These are phyloP conservation scores for Xylariaceae sp. DNA, from an alignment of 2,329 filamentous ascomycete species.

Conservation along the genomic window DNA sequence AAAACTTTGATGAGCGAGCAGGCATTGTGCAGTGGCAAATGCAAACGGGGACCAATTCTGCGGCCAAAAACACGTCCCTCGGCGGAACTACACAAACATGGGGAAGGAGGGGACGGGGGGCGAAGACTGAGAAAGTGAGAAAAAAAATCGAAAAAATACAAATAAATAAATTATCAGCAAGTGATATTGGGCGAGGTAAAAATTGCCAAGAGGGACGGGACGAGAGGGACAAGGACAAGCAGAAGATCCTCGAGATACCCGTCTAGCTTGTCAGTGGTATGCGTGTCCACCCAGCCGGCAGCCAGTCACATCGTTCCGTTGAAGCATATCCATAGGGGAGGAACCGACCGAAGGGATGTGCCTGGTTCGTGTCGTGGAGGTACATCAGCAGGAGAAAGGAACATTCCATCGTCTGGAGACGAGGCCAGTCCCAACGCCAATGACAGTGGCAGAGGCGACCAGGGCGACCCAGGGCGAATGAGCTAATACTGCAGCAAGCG, in stretches of 20 bases:
- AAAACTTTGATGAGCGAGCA: conserved; percentile 21
- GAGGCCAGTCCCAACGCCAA: no score
- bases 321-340: conserved; percentile 23
- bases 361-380: conserved; percentile 30
- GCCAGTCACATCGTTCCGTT: conserved; percentile 23
- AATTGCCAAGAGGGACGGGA: no score
- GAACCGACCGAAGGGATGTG: conserved; percentile 31
- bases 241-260: no score
- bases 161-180: conserved; percentile 9
- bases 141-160: conserved; percentile 10
- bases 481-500: conserved; percentile 35
- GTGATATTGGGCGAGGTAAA: no score
- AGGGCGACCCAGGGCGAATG: conserved; percentile 31
- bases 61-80: conserved; percentile 35
- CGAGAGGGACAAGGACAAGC: no score
- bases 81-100: conserved; percentile 23
- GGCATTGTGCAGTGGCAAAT: conserved; percentile 42
- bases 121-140: background rate
- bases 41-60: conserved; percentile 34
- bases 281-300: conserved; percentile 24
- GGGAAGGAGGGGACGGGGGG: background rate
- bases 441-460: no score
- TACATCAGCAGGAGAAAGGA: conserved; percentile 21
- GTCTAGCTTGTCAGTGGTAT: conserved; percentile 11
- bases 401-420: conserved; percentile 27